Evolutionary conservation across 495 filamentous ascomycete genomes (phyloP).

Genomic region (Gamarada debralockiae): DNA sequence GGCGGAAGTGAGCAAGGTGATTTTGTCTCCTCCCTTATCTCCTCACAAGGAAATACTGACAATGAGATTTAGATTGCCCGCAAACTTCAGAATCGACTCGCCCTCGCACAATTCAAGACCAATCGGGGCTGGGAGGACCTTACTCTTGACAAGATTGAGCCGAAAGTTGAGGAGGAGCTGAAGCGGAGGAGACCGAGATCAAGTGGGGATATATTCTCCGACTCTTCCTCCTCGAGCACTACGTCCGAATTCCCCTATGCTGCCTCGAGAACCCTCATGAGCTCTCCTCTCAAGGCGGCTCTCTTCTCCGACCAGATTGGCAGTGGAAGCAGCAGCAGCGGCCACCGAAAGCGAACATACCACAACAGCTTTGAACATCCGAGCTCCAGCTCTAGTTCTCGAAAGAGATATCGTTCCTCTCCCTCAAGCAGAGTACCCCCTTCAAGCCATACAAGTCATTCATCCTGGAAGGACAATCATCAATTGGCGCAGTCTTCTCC

Average conservation of each 20-base stretch:
- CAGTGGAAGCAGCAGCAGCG: conserved; percentile 43
- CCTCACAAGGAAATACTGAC: background rate
- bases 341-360: conserved; percentile 55
- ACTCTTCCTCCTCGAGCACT: conserved; percentile 65
- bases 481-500: conserved; percentile 82
- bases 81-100: conserved; percentile 85
- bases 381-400: conserved; percentile 41
- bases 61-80: conserved; percentile 70
- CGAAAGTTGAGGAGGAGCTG: conserved; percentile 67
- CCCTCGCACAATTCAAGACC: conserved; percentile 93
- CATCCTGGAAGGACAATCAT: conserved; percentile 69
- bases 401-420: conserved; percentile 67
- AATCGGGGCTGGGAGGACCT: conserved; percentile 85
- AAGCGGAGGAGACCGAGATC: conserved; percentile 52
- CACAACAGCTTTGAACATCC: conserved; percentile 35
- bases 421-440: conserved; percentile 58
- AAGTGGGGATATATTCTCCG: conserved; percentile 65
- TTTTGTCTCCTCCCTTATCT: background rate
- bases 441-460: conserved; percentile 33
- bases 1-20: conserved; percentile 82
- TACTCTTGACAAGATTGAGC: conserved; percentile 69
- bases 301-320: conserved; percentile 64
- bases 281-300: conserved; percentile 63
- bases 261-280: conserved; percentile 40
- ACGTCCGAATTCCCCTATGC: conserved; percentile 52